A percentile compares a stretch with the other conserved stretches of the same genome.
These are phyloP conservation scores for Ustilaginoidea virens DNA, from an alignment of 2,329 filamentous ascomycete genomes.

Conservation along the genomic window DNA sequence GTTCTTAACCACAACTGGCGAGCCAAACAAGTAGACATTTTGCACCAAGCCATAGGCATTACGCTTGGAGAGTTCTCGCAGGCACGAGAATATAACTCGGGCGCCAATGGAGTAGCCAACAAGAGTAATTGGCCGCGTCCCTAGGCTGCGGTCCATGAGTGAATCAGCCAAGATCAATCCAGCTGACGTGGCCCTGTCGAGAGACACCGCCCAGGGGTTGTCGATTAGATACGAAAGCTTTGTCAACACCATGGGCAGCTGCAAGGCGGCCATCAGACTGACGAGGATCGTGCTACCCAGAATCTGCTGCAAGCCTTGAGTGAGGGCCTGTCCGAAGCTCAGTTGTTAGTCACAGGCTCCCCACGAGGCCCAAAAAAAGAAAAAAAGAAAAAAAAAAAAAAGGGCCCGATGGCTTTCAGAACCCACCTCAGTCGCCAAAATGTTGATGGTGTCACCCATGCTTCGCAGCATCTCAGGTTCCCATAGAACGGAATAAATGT, in stretches of 20 bases:
- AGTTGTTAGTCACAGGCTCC: not conserved
- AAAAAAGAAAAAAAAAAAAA: too few relatives aligned
- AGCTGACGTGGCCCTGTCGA: conserved; percentile 75
- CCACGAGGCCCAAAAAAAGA: too few relatives aligned
- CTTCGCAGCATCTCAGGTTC: conserved; percentile 95
- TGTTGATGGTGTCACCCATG: conserved; percentile 98
- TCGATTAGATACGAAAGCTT: conserved; percentile 95
- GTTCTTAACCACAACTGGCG: conserved; percentile 77
- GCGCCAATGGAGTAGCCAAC: conserved; percentile 90
- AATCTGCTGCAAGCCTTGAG: conserved; percentile 90
- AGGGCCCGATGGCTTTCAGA: too few relatives aligned
- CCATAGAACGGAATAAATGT: conserved; percentile 93
- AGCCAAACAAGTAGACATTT: conserved; percentile 90
- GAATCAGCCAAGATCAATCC: conserved; percentile 92
- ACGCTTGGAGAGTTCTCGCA: conserved; percentile 71
- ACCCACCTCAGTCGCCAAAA: conserved; percentile 92
- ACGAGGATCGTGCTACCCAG: conserved; percentile 80
- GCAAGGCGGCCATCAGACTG: conserved; percentile 80
- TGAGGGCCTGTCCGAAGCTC: conserved; percentile 75
- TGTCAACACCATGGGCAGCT: conserved; percentile 80
- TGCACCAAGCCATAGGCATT: conserved; percentile 79
- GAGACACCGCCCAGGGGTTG: conserved; percentile 95
- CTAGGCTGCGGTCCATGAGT: conserved; percentile 78
- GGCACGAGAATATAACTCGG: conserved; percentile 80
- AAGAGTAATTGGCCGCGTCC: conserved; percentile 79